Conservation (phyloP, 2,329 filamentous ascomycete species). For the Fusarium longipes region DNA sequence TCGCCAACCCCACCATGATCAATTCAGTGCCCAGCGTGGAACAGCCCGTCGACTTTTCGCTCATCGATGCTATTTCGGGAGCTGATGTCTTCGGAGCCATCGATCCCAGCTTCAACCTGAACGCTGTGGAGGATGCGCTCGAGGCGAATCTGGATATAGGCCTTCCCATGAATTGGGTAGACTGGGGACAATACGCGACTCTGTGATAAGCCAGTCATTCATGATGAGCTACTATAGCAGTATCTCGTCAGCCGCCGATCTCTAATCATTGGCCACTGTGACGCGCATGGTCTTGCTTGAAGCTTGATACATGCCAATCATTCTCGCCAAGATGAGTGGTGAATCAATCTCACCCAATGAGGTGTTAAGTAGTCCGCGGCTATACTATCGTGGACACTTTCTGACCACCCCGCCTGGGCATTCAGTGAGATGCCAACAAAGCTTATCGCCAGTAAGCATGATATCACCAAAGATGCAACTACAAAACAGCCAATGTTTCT, state of each 20-base stretch:
- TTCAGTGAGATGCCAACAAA: background rate
- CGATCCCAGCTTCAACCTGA: constrained; percentile 65
- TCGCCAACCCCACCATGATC: constrained; percentile 44
- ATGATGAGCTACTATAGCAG: background rate
- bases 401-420: background rate
- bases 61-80: constrained; percentile 58
- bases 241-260: constrained; percentile 7
- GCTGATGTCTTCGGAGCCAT: constrained; percentile 67
- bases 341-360: background rate
- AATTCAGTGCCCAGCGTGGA: constrained; percentile 48
- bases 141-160: constrained; percentile 67
- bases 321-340: background rate
- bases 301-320: background rate
- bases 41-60: constrained; percentile 55
- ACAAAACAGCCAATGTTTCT: background rate
- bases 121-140: constrained; percentile 64
- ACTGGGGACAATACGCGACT: constrained; percentile 55
- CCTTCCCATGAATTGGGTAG: constrained; percentile 63
- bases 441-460: background rate
- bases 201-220: constrained; percentile 23
- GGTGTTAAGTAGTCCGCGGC: background rate
- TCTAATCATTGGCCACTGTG: background rate
- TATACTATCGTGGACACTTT: background rate
- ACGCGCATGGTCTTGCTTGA: background rate
- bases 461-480: background rate